These are phyloP conservation scores for Ophiostoma himal-ulmi DNA, from an alignment of 2,329 filamentous ascomycete genomes.

Conservation along the genomic window DNA sequence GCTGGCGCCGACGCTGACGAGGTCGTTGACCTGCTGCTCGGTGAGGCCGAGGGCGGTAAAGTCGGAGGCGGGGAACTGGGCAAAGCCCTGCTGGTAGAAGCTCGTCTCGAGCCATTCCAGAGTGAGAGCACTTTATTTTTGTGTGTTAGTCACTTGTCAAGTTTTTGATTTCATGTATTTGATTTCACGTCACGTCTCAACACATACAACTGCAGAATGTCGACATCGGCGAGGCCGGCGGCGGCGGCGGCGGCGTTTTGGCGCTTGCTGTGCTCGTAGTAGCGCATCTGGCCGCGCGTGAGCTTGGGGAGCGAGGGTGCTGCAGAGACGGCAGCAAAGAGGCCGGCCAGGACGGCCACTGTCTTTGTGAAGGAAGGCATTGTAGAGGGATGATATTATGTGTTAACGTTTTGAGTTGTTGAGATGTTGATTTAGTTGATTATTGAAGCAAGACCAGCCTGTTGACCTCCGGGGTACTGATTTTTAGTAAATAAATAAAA, in stretches of 20 bases:
- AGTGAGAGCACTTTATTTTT: constrained; percentile 57
- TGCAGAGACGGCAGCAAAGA: constrained; percentile 42
- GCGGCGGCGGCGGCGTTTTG: constrained; percentile 46
- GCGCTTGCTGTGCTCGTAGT: constrained; percentile 45
- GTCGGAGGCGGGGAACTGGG: constrained; percentile 57
- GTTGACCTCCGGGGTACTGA: constrained; percentile 29
- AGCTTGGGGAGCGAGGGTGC: constrained; percentile 40
- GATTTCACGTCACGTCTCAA: too few species aligned
- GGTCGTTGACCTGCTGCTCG: constrained; percentile 50
- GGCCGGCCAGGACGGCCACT: constrained; percentile 38
- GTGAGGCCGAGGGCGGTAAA: constrained; percentile 59
- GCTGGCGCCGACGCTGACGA: constrained; percentile 56
- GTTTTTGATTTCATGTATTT: not conserved
- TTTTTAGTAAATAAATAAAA: constrained; percentile 31
- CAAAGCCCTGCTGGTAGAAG: constrained; percentile 68
- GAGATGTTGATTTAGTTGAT: constrained; percentile 27
- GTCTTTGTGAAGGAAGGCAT: constrained; percentile 47
- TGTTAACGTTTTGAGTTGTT: constrained; percentile 27
- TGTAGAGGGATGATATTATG: constrained; percentile 24
- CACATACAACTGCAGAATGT: constrained; percentile 57
- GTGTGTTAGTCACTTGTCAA: constrained; percentile 11
- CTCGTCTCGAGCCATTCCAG: constrained; percentile 68
- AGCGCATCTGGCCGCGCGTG: constrained; percentile 40
- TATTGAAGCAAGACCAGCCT: constrained; percentile 37
- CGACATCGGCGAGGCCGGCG: constrained; percentile 45